Conservation (phyloP, 192 early-diverging fungal genomes). For the Coemansia sp. region DNA sequence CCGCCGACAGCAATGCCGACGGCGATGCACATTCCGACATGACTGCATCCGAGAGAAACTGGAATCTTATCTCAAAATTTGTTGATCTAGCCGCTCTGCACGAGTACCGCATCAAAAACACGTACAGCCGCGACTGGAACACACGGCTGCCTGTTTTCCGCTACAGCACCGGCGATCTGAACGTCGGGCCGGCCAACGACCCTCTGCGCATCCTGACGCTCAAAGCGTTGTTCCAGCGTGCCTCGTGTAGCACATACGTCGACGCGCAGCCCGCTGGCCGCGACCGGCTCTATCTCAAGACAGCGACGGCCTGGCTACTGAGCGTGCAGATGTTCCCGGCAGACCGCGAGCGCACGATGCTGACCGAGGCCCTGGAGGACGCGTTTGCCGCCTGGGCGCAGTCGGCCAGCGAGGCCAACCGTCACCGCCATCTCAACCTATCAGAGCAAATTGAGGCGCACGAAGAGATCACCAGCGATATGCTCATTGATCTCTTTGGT, state of each 20-base stretch:
- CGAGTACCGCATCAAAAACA: constrained; percentile 45
- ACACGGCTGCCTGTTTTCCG: constrained; percentile 23
- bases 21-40: background rate
- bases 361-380: constrained; percentile 48
- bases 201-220: constrained; percentile 38
- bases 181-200: constrained; percentile 49
- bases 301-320: constrained; percentile 38
- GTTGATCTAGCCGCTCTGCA: constrained; percentile 38
- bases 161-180: constrained; percentile 43
- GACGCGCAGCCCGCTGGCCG: constrained; percentile 29
- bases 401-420: constrained; percentile 16
- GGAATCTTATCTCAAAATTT: constrained; percentile 20
- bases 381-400: constrained; percentile 52
- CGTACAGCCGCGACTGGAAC: constrained; percentile 49
- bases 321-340: constrained; percentile 42
- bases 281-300: constrained; percentile 42
- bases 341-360: constrained; percentile 48
- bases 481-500: constrained; percentile 52
- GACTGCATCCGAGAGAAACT: constrained; percentile 12
- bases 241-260: constrained; percentile 40
- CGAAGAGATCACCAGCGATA: constrained; percentile 41
- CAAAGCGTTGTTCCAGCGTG: constrained; percentile 32
- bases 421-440: constrained; percentile 35
- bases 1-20: background rate
- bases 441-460: constrained; percentile 46